Evolutionary conservation across 306 rosid species (phyloP).

Genomic region (Ormosia emarginata): DNA sequence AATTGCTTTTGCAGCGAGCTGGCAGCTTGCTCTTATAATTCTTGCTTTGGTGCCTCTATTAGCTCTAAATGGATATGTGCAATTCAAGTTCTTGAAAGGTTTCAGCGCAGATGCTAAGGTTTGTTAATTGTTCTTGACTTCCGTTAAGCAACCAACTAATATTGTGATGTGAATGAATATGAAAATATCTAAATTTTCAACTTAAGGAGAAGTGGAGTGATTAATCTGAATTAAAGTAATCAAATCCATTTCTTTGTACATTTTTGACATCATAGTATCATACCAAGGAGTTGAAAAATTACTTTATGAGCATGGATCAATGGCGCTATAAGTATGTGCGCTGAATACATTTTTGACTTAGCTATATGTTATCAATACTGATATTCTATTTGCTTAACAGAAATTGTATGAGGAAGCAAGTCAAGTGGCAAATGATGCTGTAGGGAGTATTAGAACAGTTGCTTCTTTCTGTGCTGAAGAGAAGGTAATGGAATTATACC

Average conservation of each 20-base stretch:
- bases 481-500: constrained; percentile 66
- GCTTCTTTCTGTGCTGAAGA: constrained; percentile 87
- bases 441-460: constrained; percentile 75
- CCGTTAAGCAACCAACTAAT: not conserved
- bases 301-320: not conserved
- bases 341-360: not conserved
- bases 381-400: constrained; percentile 25
- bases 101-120: constrained; percentile 72
- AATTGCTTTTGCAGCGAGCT: constrained; percentile 62
- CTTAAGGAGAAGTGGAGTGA: too few relatives aligned
- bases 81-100: constrained; percentile 55
- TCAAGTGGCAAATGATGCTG: constrained; percentile 73
- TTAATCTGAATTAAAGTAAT: not conserved
- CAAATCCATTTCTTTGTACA: not conserved
- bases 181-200: not conserved
- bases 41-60: constrained; percentile 58
- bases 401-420: constrained; percentile 85
- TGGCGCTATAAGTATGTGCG: not conserved
- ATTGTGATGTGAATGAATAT: not conserved
- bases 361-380: not conserved
- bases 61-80: constrained; percentile 46
- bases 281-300: not conserved
- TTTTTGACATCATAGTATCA: not conserved
- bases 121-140: constrained; percentile 1
- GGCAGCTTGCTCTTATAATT: constrained; percentile 64